Conservation (phyloP, 345 rosid species). For the Eucalyptus regnans region DNA sequence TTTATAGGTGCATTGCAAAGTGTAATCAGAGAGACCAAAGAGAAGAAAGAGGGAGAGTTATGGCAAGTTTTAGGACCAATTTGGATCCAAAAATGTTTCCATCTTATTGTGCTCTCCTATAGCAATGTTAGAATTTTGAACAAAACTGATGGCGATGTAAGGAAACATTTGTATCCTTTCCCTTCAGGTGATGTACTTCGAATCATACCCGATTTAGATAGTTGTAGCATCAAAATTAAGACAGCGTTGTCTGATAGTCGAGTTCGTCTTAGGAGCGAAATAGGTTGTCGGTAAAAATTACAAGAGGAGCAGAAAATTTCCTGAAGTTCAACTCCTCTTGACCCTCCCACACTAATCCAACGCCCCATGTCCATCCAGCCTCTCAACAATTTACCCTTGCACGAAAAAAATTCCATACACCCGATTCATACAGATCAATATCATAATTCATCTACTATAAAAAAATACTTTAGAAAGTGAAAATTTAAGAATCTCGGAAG, state of each 20-base stretch:
- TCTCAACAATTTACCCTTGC: not conserved
- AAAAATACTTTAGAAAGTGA: not conserved
- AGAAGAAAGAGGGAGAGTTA: not conserved
- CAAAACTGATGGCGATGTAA: not conserved
- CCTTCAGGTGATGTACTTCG: not conserved
- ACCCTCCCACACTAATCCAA: not conserved
- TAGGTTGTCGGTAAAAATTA: not conserved
- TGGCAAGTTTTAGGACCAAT: not conserved
- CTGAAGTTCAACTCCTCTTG: not conserved
- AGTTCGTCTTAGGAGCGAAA: not conserved
- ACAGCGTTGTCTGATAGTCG: not conserved
- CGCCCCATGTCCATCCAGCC: not conserved
- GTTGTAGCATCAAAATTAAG: not conserved
- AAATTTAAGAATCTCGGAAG: not conserved
- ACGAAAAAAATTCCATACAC: not conserved
- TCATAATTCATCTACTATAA: not conserved
- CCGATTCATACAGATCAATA: not conserved
- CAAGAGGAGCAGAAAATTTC: not conserved
- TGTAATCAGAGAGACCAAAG: not conserved
- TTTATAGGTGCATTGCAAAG: not conserved
- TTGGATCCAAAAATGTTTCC: not conserved
- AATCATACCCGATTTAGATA: not conserved
- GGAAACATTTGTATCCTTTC: not conserved
- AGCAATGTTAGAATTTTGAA: not conserved
- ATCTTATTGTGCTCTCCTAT: not conserved